phyloP scores from a whole-genome alignment of 306 rosid species.

The Cicer bijugum region DNA sequence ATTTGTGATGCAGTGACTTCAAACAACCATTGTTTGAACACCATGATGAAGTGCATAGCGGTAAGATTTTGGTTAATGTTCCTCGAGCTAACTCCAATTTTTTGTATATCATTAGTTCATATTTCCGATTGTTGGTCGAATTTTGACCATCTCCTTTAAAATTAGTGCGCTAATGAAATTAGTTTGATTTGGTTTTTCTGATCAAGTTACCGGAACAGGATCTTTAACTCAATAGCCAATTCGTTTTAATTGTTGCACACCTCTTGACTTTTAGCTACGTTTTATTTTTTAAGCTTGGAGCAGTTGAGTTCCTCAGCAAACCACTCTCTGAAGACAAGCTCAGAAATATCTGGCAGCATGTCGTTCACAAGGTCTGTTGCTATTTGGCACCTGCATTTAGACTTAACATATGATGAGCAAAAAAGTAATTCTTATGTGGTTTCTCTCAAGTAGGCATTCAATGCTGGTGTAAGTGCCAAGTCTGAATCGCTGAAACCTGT shows the following conservation, averaged over 20 bases:
- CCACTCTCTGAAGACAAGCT: constrained; percentile 91
- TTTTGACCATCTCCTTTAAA: constrained; percentile 17
- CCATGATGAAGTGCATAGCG: constrained; percentile 93
- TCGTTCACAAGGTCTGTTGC: constrained; percentile 87
- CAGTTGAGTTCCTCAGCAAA: constrained; percentile 83
- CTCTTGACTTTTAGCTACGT: constrained; percentile 41
- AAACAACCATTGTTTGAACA: constrained; percentile 69
- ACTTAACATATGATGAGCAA: constrained; percentile 21
- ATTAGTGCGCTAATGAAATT: constrained; percentile 2
- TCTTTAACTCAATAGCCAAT: constrained; percentile 3
- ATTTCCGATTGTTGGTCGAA: constrained; percentile 7
- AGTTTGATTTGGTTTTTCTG: constrained; percentile 15
- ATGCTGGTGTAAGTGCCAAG: constrained; percentile 55
- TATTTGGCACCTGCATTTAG: constrained; percentile 20
- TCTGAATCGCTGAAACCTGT: constrained; percentile 66
- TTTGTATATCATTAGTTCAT: neutral
- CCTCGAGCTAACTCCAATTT: neutral
- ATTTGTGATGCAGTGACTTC: constrained; percentile 77
- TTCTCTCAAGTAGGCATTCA: constrained; percentile 76
- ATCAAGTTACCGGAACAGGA: constrained; percentile 8
- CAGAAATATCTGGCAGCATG: constrained; percentile 98
- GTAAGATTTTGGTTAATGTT: constrained; percentile 58
- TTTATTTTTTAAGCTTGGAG: constrained; percentile 77
- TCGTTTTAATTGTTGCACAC: constrained; percentile 28
- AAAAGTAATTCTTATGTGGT: constrained; percentile 50